Evolutionary conservation across 2,329 filamentous ascomycete species (phyloP).

Genomic region (Trichoderma atrobrunneum): DNA sequence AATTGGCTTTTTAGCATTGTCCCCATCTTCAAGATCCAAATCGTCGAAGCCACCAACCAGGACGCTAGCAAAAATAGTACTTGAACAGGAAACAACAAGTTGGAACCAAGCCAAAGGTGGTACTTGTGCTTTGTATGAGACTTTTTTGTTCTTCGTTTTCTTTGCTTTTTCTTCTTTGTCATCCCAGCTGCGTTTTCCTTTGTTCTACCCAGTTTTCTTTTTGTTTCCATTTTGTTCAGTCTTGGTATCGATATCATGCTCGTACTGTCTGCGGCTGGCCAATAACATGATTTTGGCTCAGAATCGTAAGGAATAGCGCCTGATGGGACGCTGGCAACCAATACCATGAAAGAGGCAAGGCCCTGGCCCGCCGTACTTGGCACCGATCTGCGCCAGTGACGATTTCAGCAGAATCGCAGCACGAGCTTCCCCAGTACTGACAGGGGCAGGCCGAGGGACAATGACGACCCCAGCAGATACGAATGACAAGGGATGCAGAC

Average conservation of each 20-base stretch:
- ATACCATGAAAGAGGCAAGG: neutral
- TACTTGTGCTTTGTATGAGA: neutral
- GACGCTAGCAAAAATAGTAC: neutral
- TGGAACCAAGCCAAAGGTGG: neutral
- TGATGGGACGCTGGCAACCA: neutral
- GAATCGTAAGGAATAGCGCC: conserved; percentile 1
- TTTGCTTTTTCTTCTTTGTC: neutral
- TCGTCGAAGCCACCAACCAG: conserved; percentile 6
- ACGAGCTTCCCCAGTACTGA: conserved; percentile 4
- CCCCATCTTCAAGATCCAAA: neutral
- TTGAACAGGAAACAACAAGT: neutral
- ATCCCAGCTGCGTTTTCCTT: neutral
- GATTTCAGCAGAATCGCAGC: conserved; percentile 13
- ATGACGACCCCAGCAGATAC: neutral
- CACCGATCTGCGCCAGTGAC: conserved; percentile 16
- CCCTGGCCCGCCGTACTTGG: neutral
- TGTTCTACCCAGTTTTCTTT: neutral
- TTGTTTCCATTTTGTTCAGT: neutral
- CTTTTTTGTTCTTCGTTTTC: neutral
- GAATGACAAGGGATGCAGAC: neutral
- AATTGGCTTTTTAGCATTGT: conserved; percentile 4
- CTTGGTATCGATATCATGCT: neutral
- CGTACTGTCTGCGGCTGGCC: neutral
- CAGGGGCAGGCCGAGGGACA: conserved; percentile 2
- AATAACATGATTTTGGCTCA: neutral